Percentiles rank a stretch among this genome's conserved stretches.
Conservation (phyloP, 495 filamentous ascomycete species). For the Aspergillus cavernicola region DNA sequence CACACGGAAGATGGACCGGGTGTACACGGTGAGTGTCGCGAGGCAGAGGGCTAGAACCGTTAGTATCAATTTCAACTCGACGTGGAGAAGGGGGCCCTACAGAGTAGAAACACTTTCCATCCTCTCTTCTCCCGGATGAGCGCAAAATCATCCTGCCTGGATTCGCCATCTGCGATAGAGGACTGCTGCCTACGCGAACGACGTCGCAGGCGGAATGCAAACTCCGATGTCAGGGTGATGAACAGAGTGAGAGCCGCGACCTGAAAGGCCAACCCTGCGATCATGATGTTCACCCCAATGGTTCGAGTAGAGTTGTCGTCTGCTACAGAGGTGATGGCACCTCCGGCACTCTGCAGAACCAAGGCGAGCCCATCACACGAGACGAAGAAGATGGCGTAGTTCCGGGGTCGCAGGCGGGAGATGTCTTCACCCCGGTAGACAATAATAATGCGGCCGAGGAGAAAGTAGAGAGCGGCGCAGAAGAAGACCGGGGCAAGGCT, state of each 20-base stretch:
- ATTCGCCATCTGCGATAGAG: not conserved
- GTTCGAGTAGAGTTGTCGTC: conserved; percentile 14
- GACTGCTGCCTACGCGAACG: not conserved
- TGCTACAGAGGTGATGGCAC: conserved; percentile 47
- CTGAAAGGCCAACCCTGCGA: conserved; percentile 29
- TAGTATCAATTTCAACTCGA: not conserved
- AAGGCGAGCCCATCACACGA: conserved; percentile 51
- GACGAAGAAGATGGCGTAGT: conserved; percentile 52
- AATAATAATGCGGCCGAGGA: conserved; percentile 49
- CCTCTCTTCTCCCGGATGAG: not conserved
- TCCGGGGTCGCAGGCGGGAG: conserved; percentile 47
- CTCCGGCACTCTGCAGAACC: conserved; percentile 53
- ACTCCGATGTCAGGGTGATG: conserved; percentile 49
- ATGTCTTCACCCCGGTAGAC: conserved; percentile 39
- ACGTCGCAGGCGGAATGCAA: conserved; percentile 35
- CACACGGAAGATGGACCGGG: conserved; percentile 59
- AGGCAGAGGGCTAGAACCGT: conserved; percentile 14
- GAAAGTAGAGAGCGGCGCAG: conserved; percentile 54
- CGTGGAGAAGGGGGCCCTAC: conserved; percentile 27
- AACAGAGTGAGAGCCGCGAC: conserved; percentile 51
- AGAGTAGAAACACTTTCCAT: conserved; percentile 16
- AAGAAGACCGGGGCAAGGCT: conserved; percentile 57
- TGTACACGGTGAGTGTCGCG: conserved; percentile 56
- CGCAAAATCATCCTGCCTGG: not conserved
- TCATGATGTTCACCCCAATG: conserved; percentile 50